Evolutionary conservation across 2,329 filamentous ascomycete species (phyloP).

Genomic region (Diplodia corticola): DNA sequence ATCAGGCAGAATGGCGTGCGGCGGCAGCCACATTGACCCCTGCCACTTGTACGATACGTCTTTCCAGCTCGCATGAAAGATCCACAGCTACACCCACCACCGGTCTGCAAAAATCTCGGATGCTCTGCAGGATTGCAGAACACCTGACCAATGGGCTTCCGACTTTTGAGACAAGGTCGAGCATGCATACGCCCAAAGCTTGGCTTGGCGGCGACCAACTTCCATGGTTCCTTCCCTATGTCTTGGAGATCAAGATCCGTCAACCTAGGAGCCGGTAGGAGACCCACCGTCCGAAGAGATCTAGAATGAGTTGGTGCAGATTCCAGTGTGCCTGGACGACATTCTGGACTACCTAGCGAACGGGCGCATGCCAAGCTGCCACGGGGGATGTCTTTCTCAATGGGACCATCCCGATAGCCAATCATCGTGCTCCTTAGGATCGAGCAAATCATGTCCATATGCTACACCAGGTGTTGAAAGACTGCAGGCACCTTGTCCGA

Average conservation of each 20-base stretch:
- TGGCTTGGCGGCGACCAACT: too few species aligned
- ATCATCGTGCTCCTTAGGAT: neutral
- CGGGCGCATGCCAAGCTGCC: neutral
- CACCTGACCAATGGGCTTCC: too few species aligned
- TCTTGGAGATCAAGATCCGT: neutral
- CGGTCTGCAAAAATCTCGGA: too few species aligned
- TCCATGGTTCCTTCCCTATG: neutral
- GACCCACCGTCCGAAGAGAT: neutral
- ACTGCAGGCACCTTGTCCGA: neutral
- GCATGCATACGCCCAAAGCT: too few species aligned
- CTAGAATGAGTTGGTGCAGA: neutral
- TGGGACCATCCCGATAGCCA: neutral
- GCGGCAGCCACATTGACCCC: neutral
- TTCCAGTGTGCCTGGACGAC: neutral
- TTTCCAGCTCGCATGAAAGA: too few species aligned
- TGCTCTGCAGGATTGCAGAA: too few species aligned
- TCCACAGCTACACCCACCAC: too few species aligned
- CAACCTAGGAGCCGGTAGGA: neutral
- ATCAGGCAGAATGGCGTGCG: neutral
- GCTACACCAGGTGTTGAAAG: neutral
- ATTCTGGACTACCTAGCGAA: neutral
- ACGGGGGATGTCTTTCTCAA: neutral
- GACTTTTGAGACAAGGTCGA: too few species aligned
- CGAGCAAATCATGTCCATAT: neutral
- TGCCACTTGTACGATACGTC: neutral